Base-by-base conservation (phyloP, 2,329 filamentous ascomycete species). In the Sclerotinia minor region DNA sequence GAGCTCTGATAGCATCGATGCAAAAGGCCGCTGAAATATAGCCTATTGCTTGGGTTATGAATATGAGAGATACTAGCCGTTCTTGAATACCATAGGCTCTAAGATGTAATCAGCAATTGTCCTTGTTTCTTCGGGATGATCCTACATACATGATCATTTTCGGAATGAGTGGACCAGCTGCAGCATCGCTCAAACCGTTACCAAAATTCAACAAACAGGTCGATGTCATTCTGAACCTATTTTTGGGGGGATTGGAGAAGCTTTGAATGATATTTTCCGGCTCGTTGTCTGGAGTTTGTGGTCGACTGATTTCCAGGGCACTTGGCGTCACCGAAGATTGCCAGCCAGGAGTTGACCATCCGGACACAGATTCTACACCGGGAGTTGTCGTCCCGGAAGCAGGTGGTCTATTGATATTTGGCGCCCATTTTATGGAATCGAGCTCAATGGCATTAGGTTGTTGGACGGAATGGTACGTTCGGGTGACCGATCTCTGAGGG, bases 141-240 rank as follows among this genome's bases (percentile, higher is more conserved):
- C 19, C 21, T 2, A 73, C 79, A 72, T 76, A 86, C 77, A 80
- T 82, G 76, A 94, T 90, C 78, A 96, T 90, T 75, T 92, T 92
- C 0, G 92, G 92, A 72, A 96, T 91, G 68, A 95, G 76, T 15
- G 92, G 91, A 75, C 92, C 92, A 1, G 91, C 87, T 0, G 90
- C 88, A 53, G 87, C 86, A 77, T 96, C 92, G 72, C 87, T 91
- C 68, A 95, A 79, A 0, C 91, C 92, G 73, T 89, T 88, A 2
- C 84, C 83, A 69, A 95, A 83, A 68, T 85, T 89, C 69, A 89
- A 84, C 54, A 90, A 75, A 71, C 89, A 92, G 19, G 84, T 83
- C 15, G 86, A 83, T 13, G 88, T 75, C 35, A 94, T 81, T 45
- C 91, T 82, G 79, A 84, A 94, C 69, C 86, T 87, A 77, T 92